A percentile compares a stretch with the other conserved stretches of the same genome.
Evolutionary conservation across 495 filamentous ascomycete genomes (phyloP).

Genomic region (Hypoxylon lenormandii): DNA sequence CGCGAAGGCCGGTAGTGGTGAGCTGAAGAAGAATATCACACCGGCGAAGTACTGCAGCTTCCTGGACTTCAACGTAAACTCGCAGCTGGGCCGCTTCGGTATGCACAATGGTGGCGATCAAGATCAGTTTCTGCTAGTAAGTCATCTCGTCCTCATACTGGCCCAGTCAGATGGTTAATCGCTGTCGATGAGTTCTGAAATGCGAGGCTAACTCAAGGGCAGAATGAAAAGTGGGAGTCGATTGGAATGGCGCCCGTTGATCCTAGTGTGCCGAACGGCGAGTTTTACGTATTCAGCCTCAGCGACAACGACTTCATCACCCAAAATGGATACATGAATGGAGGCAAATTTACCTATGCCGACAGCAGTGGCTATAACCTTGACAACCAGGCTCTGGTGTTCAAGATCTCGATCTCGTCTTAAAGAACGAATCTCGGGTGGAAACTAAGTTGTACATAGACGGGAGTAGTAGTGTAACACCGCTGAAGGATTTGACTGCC

Average conservation of each 20-base stretch:
- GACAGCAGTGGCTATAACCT: constrained; percentile 74
- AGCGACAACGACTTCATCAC: constrained; percentile 87
- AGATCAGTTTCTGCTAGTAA: constrained; percentile 42
- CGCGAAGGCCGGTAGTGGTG: constrained; percentile 59
- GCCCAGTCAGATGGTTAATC: background rate
- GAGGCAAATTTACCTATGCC: constrained; percentile 69
- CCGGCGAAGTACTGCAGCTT: constrained; percentile 76
- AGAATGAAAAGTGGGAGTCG: constrained; percentile 87
- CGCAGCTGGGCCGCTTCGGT: constrained; percentile 74
- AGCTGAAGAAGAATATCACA: constrained; percentile 67
- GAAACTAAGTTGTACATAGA: no score
- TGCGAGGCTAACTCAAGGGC: constrained; percentile 4
- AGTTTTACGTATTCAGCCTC: constrained; percentile 76
- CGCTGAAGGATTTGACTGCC: background rate
- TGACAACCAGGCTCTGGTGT: constrained; percentile 78
- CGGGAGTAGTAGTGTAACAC: no score
- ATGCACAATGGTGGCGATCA: constrained; percentile 71
- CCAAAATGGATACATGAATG: constrained; percentile 75
- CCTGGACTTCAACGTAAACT: constrained; percentile 78
- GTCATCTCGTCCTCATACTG: background rate
- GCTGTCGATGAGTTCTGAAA: background rate
- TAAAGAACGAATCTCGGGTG: background rate
- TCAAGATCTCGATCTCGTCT: constrained; percentile 65
- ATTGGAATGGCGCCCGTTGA: constrained; percentile 74
- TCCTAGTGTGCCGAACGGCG: constrained; percentile 57